Conservation (phyloP, 2,329 filamentous ascomycete genomes). For the Calonectria henricotiae region DNA sequence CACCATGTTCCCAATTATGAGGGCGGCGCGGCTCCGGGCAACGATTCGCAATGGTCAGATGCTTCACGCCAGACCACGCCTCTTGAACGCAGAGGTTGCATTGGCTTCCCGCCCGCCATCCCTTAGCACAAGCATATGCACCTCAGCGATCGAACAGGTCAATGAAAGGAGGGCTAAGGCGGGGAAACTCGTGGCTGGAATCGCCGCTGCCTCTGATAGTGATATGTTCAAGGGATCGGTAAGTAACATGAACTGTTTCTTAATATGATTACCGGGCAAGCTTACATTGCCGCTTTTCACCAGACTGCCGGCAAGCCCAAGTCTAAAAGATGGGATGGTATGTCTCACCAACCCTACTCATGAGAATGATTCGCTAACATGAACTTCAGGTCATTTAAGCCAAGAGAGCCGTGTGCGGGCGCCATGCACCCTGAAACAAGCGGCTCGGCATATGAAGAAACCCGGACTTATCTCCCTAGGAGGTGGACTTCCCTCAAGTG, state of each 20-base stretch:
- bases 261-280: not conserved
- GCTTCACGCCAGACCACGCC: conserved; percentile 44
- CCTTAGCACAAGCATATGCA: conserved; percentile 46
- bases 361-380: conserved; percentile 35
- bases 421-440: conserved; percentile 85
- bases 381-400: conserved; percentile 70
- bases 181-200: conserved; percentile 81
- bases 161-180: conserved; percentile 73
- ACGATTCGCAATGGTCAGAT: conserved; percentile 34
- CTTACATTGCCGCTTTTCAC: not conserved
- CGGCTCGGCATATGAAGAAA: conserved; percentile 83
- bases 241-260: conserved; percentile 51
- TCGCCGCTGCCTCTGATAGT: conserved; percentile 84
- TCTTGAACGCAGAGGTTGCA: conserved; percentile 49
- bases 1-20: conserved; percentile 47
- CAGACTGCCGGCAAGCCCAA: conserved; percentile 75
- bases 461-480: conserved; percentile 93
- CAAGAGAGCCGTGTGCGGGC: conserved; percentile 74
- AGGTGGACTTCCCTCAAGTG: conserved; percentile 88
- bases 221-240: conserved; percentile 88
- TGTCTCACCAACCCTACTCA: conserved; percentile 58
- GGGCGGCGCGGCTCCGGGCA: conserved; percentile 44
- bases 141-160: conserved; percentile 54
- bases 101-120: conserved; percentile 48
- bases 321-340: conserved; percentile 89